A percentile compares a stretch with the other conserved stretches of the same genome.
Conservation (phyloP, 2,329 filamentous ascomycete genomes). For the Emergomyces orientalis region DNA sequence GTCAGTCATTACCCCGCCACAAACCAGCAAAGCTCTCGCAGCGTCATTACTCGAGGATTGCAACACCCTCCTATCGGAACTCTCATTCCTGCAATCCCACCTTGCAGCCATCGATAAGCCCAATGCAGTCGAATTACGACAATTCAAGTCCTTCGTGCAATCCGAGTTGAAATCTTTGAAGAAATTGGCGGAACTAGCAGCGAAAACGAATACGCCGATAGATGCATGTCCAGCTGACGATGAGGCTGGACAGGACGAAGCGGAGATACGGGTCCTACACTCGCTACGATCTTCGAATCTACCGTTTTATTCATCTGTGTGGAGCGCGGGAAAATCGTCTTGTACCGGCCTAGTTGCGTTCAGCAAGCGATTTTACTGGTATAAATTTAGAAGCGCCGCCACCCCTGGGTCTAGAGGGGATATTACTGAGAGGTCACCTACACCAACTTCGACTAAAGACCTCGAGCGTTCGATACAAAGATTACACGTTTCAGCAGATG, state of each 20-base stretch:
- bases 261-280: slow-evolving; percentile 39
- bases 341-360: slow-evolving; percentile 50
- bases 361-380: slow-evolving; percentile 47
- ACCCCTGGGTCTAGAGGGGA: neutral
- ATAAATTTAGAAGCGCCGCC: slow-evolving; percentile 12
- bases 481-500: slow-evolving; percentile 8
- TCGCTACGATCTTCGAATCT: slow-evolving; percentile 57
- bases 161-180: slow-evolving; percentile 42
- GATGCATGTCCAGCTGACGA: slow-evolving; percentile 8
- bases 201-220: slow-evolving; percentile 12
- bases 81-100: slow-evolving; percentile 37
- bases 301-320: slow-evolving; percentile 55
- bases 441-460: slow-evolving; percentile 15
- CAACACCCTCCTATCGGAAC: slow-evolving; percentile 35
- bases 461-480: neutral
- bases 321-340: slow-evolving; percentile 49
- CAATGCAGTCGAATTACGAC: slow-evolving; percentile 41
- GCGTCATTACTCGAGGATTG: slow-evolving; percentile 31
- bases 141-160: slow-evolving; percentile 40
- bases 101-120: slow-evolving; percentile 35
- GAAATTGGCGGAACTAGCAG: slow-evolving; percentile 30
- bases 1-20: neutral
- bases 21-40: slow-evolving; percentile 18
- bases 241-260: slow-evolving; percentile 11
- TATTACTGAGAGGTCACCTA: neutral